Base-by-base conservation (phyloP, 371 early-diverging fungal genomes). In the Caulochytrium protostelioides region DNA sequence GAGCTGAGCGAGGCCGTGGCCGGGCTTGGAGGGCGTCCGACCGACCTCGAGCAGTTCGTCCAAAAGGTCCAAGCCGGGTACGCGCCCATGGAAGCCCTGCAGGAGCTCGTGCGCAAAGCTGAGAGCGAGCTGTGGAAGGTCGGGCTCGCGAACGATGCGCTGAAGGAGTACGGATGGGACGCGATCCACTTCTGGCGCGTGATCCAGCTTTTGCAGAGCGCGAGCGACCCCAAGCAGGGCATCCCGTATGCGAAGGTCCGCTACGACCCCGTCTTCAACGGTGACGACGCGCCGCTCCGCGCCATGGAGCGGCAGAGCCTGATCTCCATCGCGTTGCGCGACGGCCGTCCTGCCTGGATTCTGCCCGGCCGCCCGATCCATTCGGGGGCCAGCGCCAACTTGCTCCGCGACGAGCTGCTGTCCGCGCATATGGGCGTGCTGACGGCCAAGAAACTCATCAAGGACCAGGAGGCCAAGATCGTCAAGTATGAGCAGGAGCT, bases 21-120 rank as follows among this genome's bases (percentile, higher is more conserved):
- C 17, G 66, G 65, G 0, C 54, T 92, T 2, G 92, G 91, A 18
- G 92, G 90, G n/a, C 69, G 90, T 2, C 50, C 82, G 28, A 76
- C 76, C 15, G 90, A 92, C 52, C 50, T 92, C 22, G 77, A 83
- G 45, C 49, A 77, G 4, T 59, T 86, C 45, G 70, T 83, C 20
- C 76, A 79, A 39, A 84, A 85, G 46, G 70, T 87, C 42, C 65
- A 74, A 37, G 65, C 77, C 16, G 75, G 81, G 12, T 37, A 9
- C 22, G 22, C 23, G 23, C n/a, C 10, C 24, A 12, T 42, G 76
- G 83, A 69, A 35, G 82, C 87, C 1, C 62, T 82, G 34, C 55
- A 74, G 29, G 83, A 84, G 32, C 77, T 89, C 32, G 62, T 86
- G 6, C 48, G 57, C 18, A 67, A 76, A 19, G 61, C 80, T 1